Conservation (phyloP, 805 yeast species). For the Zygosaccharomyces gambellarensis region DNA sequence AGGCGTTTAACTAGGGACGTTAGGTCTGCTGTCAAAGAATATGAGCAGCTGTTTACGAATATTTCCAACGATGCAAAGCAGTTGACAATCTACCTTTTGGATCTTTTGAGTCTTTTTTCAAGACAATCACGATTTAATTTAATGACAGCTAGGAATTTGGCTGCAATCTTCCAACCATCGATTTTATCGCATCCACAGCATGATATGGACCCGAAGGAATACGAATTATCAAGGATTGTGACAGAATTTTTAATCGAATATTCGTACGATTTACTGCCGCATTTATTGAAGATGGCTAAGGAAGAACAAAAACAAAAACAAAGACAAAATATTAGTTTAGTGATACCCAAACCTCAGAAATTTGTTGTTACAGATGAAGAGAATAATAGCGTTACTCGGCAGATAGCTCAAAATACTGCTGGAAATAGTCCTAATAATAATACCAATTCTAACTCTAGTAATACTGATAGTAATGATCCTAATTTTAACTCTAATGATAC, state of each 20-base stretch:
- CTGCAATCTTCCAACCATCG: slow-evolving; percentile 97
- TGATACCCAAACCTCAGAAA: slow-evolving; percentile 10
- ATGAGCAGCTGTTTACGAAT: slow-evolving; percentile 59
- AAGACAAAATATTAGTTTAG: slow-evolving; percentile 1
- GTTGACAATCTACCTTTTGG: slow-evolving; percentile 78
- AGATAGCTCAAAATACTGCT: neutral
- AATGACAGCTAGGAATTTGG: slow-evolving; percentile 89
- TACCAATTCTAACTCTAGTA: neutral
- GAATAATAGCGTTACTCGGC: slow-evolving; percentile 6
- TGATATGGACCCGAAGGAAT: slow-evolving; percentile 88
- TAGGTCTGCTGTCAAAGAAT: slow-evolving; percentile 62
- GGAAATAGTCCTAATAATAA: neutral
- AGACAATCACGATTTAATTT: slow-evolving; percentile 70
- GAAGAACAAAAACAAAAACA: slow-evolving; percentile 17
- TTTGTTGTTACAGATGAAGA: slow-evolving; percentile 13
- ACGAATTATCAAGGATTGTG: slow-evolving; percentile 78
- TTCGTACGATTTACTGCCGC: slow-evolving; percentile 70
- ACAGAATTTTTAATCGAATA: slow-evolving; percentile 87
- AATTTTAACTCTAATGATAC: neutral
- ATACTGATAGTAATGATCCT: neutral
- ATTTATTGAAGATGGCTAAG: slow-evolving; percentile 36
- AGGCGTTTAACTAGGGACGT: slow-evolving; percentile 61
- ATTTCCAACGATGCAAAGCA: slow-evolving; percentile 80
- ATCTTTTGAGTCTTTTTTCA: slow-evolving; percentile 79
- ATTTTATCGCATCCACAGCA: slow-evolving; percentile 87